Evolutionary conservation across 2,329 filamentous ascomycete genomes (phyloP), one percentile per base, ranked within the genome.

Genomic region (Periconia sp.): DNA sequence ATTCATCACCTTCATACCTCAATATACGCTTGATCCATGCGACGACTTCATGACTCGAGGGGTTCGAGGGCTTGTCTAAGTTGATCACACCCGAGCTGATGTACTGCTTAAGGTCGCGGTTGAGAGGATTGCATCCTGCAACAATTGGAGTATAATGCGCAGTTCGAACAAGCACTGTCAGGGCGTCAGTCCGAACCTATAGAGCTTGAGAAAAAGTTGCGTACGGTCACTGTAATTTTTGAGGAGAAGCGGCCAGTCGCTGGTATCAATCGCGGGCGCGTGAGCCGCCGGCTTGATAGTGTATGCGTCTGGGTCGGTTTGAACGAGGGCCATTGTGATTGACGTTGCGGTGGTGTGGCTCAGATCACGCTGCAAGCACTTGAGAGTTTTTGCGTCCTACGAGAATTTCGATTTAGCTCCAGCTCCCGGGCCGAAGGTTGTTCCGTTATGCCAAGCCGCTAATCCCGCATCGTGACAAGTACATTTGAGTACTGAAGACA

Each of bases 11-110:
- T 12, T 26, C 48, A 54, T 83, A 91, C 87, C 88, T 86, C 43
- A 99, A 81, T 65, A 97, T 97, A 63, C 92, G 87, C 86, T 99
- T 99, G 62, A 97, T 88, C 94, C 94, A 99, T 57, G 94, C 92
- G 68, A 99, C 94, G 57, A 99, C 94, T 80, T 99, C 94, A 82
- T 99, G 94, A 66, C 88, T 94, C 58, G 92, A 96, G 40, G 92
- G 92, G 79, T 99, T 99, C 39, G 92, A 95, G 44, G 92, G 94
- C 79, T 95, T 95, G 78, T 95, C 89, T 61, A 96, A 86, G 78
- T 99, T 99, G 77, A 99, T 97, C 46, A 99, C 92, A 76, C 94
- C 94, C 54, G 90, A 95, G 72, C 88, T 92, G 71, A 99, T 86
- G 78, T 97, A 99, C 54, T 88, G 91, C 81, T 96, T 96, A 68